Base-by-base conservation (phyloP, 164 flowering plant genomes). In the Euptelea pleiosperma region DNA sequence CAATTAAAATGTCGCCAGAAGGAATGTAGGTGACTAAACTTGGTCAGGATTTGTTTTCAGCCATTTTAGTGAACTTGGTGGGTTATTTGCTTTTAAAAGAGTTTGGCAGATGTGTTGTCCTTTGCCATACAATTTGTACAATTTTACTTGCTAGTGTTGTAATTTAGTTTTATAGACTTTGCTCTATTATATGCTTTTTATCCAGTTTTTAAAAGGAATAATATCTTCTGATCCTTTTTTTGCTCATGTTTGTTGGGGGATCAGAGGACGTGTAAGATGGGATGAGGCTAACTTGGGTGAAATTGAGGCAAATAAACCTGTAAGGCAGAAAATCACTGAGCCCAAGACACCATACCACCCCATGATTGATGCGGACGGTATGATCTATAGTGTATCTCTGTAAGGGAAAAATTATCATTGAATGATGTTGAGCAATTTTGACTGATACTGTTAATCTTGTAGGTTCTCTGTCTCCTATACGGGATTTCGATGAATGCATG, bases 271-370 rank as follows among this genome's bases (percentile, higher is more conserved):
- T 43, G 96, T 94, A 28, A 76, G 62, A 61, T 94, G 99, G 99
- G 72, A 94, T 86, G 99, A 94, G 64, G 83, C 77, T 41, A 94
- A 91, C 74, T 62, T 94, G 61, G 85, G 69, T 35, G 89, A 91
- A 68, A 94, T 94, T 59, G 99, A 94, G 77, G 78, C 87, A 49
- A 90, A 79, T 60, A 94, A 94, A 68, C 99, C 99, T 55, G 89
- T 83, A 31, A 88, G 99, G 78, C 97, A 94, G 82, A 94, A 94
- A 77, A 94, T 94, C 19, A 87, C 96, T 53, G 99, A 94, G 74
- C 99, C 99, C 37, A 94, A 94, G 89, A 94, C 99, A 9, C 99
- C 99, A 8, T 94, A 82, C 71, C 99, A 89, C 71, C 93, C 76
- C 35, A 85, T 87, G 96, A 71, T 80, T 70, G 93, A 91, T 64